A percentile compares a stretch with the other conserved stretches of the same genome.
phyloP scores from a whole-genome alignment of 345 rosid species.

The Rhodamnia argentea region DNA sequence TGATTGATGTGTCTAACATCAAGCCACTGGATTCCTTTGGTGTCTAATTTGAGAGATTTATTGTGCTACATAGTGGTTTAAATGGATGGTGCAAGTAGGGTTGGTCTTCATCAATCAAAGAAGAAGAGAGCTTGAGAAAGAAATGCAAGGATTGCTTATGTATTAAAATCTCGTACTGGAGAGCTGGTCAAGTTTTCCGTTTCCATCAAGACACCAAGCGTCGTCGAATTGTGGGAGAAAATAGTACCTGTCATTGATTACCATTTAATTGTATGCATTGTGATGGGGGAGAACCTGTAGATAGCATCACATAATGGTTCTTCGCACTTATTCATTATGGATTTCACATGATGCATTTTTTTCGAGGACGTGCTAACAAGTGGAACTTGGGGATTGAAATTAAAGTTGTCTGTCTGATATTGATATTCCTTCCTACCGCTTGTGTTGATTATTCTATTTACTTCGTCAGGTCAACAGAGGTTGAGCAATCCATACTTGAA shows the following conservation, averaged over 20 bases:
- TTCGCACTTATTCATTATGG: background rate
- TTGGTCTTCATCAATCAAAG: background rate
- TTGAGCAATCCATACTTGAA: conserved; percentile 88
- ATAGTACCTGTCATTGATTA: background rate
- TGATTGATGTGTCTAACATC: background rate
- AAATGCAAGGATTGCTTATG: background rate
- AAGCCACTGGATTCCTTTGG: background rate
- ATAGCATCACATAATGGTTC: background rate
- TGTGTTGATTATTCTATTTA: background rate
- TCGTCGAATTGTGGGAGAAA: background rate
- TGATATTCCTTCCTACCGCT: background rate
- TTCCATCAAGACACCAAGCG: background rate
- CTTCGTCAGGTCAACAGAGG: conserved; percentile 58
- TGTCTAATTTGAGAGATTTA: background rate
- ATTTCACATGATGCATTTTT: background rate
- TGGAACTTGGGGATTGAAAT: background rate
- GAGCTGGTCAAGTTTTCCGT: background rate
- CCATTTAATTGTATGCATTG: background rate
- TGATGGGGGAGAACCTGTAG: background rate
- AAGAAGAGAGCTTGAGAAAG: background rate
- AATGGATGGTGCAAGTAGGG: background rate
- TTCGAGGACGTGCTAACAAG: background rate
- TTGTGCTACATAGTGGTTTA: background rate
- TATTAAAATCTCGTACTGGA: background rate
- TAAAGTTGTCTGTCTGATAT: background rate